A percentile compares a stretch with the other conserved stretches of the same genome.
Evolutionary conservation across 73 alveolate genomes (phyloP).

Genomic region (Tetrahymena thermophila): DNA sequence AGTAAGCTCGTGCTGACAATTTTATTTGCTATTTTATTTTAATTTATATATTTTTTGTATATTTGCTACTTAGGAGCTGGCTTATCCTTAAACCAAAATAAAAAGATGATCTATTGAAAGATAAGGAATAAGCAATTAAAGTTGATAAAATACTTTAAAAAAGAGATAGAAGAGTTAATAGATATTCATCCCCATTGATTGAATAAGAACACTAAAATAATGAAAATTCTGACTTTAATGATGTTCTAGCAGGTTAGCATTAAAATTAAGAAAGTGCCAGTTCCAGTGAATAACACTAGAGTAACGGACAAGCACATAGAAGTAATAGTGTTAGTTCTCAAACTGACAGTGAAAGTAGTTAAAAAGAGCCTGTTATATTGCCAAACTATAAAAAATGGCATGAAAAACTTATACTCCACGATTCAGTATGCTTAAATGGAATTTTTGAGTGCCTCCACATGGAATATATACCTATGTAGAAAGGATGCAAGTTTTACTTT

Average conservation of each 20-base stretch:
- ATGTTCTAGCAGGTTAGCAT: not conserved
- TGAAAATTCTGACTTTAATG: not conserved
- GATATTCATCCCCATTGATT: not conserved
- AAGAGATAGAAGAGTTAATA: not conserved
- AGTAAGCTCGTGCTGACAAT: not conserved
- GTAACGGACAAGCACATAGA: not conserved
- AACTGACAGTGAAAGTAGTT: not conserved
- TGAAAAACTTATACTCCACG: not conserved
- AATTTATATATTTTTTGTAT: not conserved
- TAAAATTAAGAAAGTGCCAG: not conserved
- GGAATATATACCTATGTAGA: not conserved
- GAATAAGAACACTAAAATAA: not conserved
- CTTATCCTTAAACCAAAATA: not conserved
- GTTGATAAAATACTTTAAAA: not conserved
- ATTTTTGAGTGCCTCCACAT: not conserved
- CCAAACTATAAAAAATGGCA: not conserved
- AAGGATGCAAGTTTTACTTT: not conserved
- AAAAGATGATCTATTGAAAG: not conserved
- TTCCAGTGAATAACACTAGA: not conserved
- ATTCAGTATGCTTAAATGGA: not conserved
- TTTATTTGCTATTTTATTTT: not conserved
- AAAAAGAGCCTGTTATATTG: not conserved
- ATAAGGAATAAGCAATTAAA: not conserved
- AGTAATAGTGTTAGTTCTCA: not conserved
- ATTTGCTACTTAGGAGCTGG: not conserved